Conservation (phyloP, 768 basidiomycete species). For the Tylopilus felleus region DNA sequence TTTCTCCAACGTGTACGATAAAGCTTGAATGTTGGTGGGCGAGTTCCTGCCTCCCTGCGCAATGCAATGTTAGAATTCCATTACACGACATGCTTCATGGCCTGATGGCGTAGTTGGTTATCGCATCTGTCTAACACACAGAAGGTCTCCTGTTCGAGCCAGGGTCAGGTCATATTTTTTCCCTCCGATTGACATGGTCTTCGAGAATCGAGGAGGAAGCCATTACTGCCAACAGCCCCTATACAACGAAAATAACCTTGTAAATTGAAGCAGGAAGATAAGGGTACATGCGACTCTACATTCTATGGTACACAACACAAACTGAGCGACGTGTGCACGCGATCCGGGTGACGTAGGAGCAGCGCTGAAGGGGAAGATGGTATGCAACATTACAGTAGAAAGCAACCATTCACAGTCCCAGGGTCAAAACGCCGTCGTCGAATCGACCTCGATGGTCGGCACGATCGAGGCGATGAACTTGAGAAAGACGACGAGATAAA, state of each 20-base stretch:
- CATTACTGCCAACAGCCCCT: too few species aligned
- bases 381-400: constrained; percentile 8
- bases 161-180: constrained; percentile 39
- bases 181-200: neutral
- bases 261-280: constrained; percentile 17
- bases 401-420: constrained; percentile 1
- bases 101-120: constrained; percentile 53
- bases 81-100: neutral
- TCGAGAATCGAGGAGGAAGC: too few species aligned
- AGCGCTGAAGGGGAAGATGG: constrained; percentile 2
- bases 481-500: constrained; percentile 96
- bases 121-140: constrained; percentile 81
- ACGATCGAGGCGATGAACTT: constrained; percentile 99
- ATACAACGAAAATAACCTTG: neutral
- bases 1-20: neutral
- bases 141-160: constrained; percentile 70
- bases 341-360: constrained; percentile 3
- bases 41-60: too few species aligned
- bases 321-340: neutral
- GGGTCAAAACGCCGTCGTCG: constrained; percentile 70
- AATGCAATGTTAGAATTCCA: too few species aligned
- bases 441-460: constrained; percentile 98
- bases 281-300: constrained; percentile 23
- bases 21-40: neutral
- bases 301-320: constrained; percentile 20